These are phyloP conservation scores for Ascoidea rubescens DNA, from an alignment of 805 yeast species.

Conservation along the genomic window DNA sequence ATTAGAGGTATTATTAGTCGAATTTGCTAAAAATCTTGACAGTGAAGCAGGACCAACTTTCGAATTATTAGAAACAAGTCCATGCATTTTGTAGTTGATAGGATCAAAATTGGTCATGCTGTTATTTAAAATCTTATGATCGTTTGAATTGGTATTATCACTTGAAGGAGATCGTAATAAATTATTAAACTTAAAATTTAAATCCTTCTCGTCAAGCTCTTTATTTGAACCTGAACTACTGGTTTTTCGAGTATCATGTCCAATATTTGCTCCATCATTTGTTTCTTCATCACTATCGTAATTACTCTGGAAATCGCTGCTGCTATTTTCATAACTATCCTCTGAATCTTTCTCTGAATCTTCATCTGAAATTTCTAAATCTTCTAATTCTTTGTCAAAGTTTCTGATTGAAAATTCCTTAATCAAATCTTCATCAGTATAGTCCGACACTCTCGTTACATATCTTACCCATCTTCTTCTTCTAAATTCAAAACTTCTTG, in stretches of 20 bases:
- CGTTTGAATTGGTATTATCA: neutral
- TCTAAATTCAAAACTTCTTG: constrained; percentile 26
- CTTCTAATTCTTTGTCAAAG: neutral
- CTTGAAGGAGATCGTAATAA: too few relatives aligned
- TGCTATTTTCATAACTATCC: neutral
- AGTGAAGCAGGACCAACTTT: too few relatives aligned
- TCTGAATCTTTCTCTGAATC: neutral
- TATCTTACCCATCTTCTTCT: constrained; percentile 55
- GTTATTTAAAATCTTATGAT: too few relatives aligned
- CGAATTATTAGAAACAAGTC: too few relatives aligned
- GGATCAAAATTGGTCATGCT: too few relatives aligned
- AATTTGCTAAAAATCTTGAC: too few relatives aligned
- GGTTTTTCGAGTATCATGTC: neutral
- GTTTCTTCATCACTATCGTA: neutral
- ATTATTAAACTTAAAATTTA: too few relatives aligned
- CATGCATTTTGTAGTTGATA: too few relatives aligned
- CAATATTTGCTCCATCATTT: neutral
- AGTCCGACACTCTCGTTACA: constrained; percentile 12
- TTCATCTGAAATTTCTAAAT: neutral
- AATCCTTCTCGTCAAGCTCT: neutral
- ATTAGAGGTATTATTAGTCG: too few relatives aligned
- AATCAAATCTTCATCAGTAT: constrained; percentile 9
- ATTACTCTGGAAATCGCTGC: neutral
- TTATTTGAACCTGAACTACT: neutral
- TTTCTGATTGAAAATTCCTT: neutral